Percentiles rank a stretch among this genome's conserved stretches.
These are phyloP conservation scores for Boletus semigastroideus DNA, from an alignment of 1,284 basidiomycete species.

Conservation along the genomic window DNA sequence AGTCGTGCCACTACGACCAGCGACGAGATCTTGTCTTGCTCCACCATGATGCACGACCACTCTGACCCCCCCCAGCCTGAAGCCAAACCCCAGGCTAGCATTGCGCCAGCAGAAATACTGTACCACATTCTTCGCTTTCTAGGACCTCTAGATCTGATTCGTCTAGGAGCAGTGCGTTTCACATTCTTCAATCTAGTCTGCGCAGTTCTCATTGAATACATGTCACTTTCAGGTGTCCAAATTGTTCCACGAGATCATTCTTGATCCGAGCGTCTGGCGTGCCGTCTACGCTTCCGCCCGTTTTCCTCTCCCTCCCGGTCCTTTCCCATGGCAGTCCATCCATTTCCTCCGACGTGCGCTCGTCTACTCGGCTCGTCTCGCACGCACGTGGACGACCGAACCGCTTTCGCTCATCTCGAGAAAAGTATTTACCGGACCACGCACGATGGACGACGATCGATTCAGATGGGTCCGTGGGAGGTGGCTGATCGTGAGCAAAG, in stretches of 20 bases:
- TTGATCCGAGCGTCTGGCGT: constrained; percentile 17
- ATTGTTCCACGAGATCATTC: constrained; percentile 11
- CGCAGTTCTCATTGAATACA: neutral
- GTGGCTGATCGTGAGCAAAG: constrained; percentile 18
- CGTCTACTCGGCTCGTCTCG: constrained; percentile 17
- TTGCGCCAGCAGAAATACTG: constrained; percentile 17
- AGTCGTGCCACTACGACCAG: neutral
- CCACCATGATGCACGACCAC: constrained; percentile 13
- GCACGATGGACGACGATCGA: constrained; percentile 4
- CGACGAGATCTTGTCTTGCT: neutral
- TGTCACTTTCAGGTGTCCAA: constrained; percentile 17
- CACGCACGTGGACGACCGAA: constrained; percentile 13
- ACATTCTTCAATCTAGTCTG: neutral
- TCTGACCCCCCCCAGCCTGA: neutral
- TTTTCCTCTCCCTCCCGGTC: constrained; percentile 21
- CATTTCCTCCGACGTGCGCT: constrained; percentile 17
- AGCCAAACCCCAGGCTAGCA: neutral
- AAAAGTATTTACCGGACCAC: constrained; percentile 3
- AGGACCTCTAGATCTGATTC: constrained; percentile 16
- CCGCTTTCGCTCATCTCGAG: constrained; percentile 10
- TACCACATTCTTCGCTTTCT: constrained; percentile 11
- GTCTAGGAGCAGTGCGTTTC: constrained; percentile 16
- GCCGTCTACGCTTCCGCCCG: constrained; percentile 7
- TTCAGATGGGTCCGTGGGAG: constrained; percentile 16
- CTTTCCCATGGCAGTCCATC: constrained; percentile 19